phyloP scores from a whole-genome alignment of 805 yeast genomes.

The Ogataea ramenticola region DNA sequence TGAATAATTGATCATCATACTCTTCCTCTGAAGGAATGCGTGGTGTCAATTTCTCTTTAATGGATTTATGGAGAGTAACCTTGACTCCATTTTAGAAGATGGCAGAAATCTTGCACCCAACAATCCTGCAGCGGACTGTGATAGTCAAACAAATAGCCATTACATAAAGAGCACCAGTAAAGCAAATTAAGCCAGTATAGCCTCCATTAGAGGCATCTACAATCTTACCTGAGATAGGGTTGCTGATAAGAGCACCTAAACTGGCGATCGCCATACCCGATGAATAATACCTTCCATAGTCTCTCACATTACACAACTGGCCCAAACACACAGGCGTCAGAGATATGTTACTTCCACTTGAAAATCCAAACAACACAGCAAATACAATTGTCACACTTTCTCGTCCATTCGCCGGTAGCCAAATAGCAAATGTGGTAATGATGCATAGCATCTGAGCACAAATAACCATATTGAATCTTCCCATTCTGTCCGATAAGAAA shows the following conservation, averaged over 20 bases:
- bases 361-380: slow-evolving; percentile 29
- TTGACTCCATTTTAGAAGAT: no score
- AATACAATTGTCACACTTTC: slow-evolving; percentile 24
- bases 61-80: no score
- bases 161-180: neutral
- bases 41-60: no score
- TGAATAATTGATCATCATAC: no score
- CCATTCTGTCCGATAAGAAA: slow-evolving; percentile 26
- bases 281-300: slow-evolving; percentile 30
- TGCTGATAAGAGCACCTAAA: slow-evolving; percentile 2
- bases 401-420: slow-evolving; percentile 30
- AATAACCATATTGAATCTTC: slow-evolving; percentile 31
- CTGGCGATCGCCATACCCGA: slow-evolving; percentile 1
- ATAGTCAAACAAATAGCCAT: neutral
- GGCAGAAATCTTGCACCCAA: neutral
- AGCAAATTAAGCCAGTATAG: neutral
- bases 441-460: slow-evolving; percentile 25
- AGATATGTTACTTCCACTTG: slow-evolving; percentile 28
- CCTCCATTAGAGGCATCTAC: neutral
- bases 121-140: neutral
- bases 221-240: slow-evolving; percentile 1
- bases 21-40: no score
- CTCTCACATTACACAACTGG: slow-evolving; percentile 27
- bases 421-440: slow-evolving; percentile 23
- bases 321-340: slow-evolving; percentile 33